Base-by-base conservation (phyloP, 768 basidiomycete species). In the Stropharia rugosoannulata region DNA sequence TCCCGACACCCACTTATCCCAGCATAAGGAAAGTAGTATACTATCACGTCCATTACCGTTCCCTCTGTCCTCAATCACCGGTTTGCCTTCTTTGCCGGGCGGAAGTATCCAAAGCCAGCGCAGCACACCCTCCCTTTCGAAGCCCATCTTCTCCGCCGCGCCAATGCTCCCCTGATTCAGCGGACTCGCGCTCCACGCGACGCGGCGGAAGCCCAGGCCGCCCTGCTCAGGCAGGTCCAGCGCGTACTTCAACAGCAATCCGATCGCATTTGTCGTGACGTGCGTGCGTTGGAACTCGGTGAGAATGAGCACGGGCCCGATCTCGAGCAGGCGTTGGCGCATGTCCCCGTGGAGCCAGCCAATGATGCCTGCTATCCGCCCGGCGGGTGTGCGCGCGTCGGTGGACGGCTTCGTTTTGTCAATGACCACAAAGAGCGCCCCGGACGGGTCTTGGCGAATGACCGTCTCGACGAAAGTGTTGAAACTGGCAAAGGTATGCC, bases 121-220 rank as follows among this genome's bases (percentile, higher is more conserved):
- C 62, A 73, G 50, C 2, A 71, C 58, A 0, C 75, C 81, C 64
- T 88, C 86, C 18, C 64, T 56, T 59, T 64, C 68, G 54, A 87
- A 79, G 0, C 85, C 84, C 68, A 86, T 70, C 57, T 76, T 73
- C 62, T 80, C 68, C 5, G 85, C 86, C 0, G 76, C 68, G 9
- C 58, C 47, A 1, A 82, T 66, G 44, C 82, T 83, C 1, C 70
- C 68, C 5, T 39, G 48, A 60, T 87, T 87, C 15, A 59, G 51
- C 8, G 73, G 68, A 45, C 80, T 72, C 9, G 83, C 68, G 37
- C 72, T 74, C 80, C 84, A 88, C 46, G 78, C 78, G 0, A 84
- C 78, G 7, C 85, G 74, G 3, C 84, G 73, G 47, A 84, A 70
- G 0, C 80, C 78, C 10, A 85, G 66, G 0, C 81, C 82, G 2